Evolutionary conservation across 192 early-diverging fungal species (phyloP).

Genomic region (Backusella australiensis): DNA sequence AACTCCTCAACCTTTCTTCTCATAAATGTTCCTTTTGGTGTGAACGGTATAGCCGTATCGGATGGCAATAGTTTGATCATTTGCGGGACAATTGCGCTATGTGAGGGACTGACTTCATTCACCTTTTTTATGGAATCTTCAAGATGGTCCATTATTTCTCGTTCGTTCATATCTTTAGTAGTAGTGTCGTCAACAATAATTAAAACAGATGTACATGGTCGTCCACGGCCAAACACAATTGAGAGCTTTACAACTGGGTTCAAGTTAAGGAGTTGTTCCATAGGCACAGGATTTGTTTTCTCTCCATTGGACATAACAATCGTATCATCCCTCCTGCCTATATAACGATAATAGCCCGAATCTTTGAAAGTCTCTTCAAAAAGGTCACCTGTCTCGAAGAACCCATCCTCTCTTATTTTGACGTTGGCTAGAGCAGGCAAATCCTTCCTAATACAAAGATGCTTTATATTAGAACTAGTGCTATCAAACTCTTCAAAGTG

Average conservation of each 20-base stretch:
- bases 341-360: constrained; percentile 9
- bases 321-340: constrained; percentile 26
- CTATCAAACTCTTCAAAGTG: neutral
- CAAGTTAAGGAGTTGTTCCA: constrained; percentile 4
- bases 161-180: neutral
- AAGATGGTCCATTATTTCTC: neutral
- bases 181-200: neutral
- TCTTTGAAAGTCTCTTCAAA: neutral
- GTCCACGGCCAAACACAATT: constrained; percentile 17
- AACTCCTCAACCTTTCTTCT: constrained; percentile 43
- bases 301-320: constrained; percentile 27
- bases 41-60: constrained; percentile 6
- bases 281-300: constrained; percentile 31
- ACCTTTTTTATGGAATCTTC: constrained; percentile 1
- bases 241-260: constrained; percentile 13
- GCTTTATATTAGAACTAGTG: neutral
- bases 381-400: constrained; percentile 20
- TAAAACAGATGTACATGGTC: constrained; percentile 11
- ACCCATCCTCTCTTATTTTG: neutral
- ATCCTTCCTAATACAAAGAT: neutral
- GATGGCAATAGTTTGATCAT: constrained; percentile 29
- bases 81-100: constrained; percentile 20
- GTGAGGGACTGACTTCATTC: constrained; percentile 18
- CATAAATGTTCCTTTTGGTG: constrained; percentile 28
- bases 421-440: constrained; percentile 12